These are phyloP conservation scores for Nepenthes gracilis DNA, from an alignment of 148 eudicot genomes.

Conservation along the genomic window DNA sequence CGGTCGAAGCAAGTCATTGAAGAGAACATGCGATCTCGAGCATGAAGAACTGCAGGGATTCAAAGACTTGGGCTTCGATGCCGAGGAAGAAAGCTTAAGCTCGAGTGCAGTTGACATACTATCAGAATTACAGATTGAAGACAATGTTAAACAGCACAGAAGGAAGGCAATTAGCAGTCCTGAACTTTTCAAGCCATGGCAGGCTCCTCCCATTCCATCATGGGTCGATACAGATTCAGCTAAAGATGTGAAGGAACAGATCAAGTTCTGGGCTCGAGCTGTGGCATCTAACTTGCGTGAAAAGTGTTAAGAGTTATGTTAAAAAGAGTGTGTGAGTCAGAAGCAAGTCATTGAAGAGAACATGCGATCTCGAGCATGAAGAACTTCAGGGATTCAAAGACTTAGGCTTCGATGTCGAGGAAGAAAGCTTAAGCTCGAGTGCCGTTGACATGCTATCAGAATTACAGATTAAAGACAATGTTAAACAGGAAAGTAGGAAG, in stretches of 20 bases:
- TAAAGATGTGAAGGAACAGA: slow-evolving; percentile 65
- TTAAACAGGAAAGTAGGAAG: background rate
- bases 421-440: slow-evolving; percentile 18
- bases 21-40: slow-evolving; percentile 23
- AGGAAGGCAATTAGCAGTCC: slow-evolving; percentile 1
- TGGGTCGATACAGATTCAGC: slow-evolving; percentile 11
- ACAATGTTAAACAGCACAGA: background rate
- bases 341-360: slow-evolving; percentile 20
- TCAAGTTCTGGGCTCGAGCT: slow-evolving; percentile 87
- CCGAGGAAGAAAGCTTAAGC: slow-evolving; percentile 14
- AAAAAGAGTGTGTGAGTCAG: too few species aligned
- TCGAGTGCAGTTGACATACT: slow-evolving; percentile 12
- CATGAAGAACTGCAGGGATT: slow-evolving; percentile 22
- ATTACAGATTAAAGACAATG: slow-evolving; percentile 24
- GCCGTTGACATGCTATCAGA: slow-evolving; percentile 16
- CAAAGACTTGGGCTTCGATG: slow-evolving; percentile 26
- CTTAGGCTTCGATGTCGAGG: slow-evolving; percentile 13
- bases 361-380: slow-evolving; percentile 16
- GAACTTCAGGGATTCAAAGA: slow-evolving; percentile 28
- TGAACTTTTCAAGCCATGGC: slow-evolving; percentile 18
- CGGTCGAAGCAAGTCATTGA: slow-evolving; percentile 15
- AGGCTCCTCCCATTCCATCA: background rate
- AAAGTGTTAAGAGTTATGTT: slow-evolving; percentile 19
- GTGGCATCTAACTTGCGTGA: slow-evolving; percentile 71
- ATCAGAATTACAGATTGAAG: slow-evolving; percentile 26